These are phyloP conservation scores for Ogataea pignaliae DNA, from an alignment of 805 yeast genomes.

Conservation along the genomic window DNA sequence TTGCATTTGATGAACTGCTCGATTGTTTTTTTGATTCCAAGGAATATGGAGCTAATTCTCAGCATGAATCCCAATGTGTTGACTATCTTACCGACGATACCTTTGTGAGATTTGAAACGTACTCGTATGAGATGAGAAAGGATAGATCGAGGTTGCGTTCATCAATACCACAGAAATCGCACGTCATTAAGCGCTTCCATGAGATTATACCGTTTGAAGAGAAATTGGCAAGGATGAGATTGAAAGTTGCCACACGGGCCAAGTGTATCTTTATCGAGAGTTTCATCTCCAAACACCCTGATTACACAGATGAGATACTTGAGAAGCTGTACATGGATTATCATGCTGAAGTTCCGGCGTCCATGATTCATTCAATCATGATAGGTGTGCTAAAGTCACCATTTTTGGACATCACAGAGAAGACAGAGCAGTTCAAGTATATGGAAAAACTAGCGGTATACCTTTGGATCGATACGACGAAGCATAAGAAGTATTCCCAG, in stretches of 20 bases:
- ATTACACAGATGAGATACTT: constrained; percentile 10
- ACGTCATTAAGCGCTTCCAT: not conserved
- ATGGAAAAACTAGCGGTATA: constrained; percentile 20
- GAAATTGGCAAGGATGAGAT: constrained; percentile 9
- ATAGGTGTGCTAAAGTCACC: constrained; percentile 18
- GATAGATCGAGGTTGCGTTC: too few species aligned
- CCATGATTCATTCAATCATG: constrained; percentile 22
- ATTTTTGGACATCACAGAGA: constrained; percentile 9
- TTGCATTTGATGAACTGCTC: constrained; percentile 1
- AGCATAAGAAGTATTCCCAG: constrained; percentile 12
- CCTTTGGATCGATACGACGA: constrained; percentile 11
- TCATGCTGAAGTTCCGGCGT: constrained; percentile 19
- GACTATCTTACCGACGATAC: constrained; percentile 1
- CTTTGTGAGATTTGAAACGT: constrained; percentile 2
- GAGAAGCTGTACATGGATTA: constrained; percentile 18
- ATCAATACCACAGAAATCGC: too few species aligned
- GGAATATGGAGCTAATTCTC: not conserved
- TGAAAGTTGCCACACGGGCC: constrained; percentile 13
- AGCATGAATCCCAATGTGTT: not conserved
- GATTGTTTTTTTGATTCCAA: not conserved
- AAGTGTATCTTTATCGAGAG: constrained; percentile 17
- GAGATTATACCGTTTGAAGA: constrained; percentile 3
- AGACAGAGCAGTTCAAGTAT: constrained; percentile 16
- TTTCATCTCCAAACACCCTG: constrained; percentile 12
- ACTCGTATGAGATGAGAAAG: constrained; percentile 7